A percentile compares a stretch with the other conserved stretches of the same genome.
These are phyloP conservation scores for Chamaenerion angustifolium DNA, from an alignment of 345 rosid species.

Conservation along the genomic window DNA sequence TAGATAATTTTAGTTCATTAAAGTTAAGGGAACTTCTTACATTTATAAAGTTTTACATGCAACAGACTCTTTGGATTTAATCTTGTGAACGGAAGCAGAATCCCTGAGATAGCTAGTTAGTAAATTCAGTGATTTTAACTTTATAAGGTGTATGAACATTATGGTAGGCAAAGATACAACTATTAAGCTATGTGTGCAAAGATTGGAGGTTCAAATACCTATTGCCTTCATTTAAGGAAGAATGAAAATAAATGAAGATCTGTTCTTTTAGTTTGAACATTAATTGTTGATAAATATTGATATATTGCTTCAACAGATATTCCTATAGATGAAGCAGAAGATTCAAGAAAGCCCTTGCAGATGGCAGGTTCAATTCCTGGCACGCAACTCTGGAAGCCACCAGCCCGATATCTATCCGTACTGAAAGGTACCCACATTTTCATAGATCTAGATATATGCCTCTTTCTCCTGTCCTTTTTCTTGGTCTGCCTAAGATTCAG, in stretches of 20 bases:
- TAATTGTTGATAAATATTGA: neutral
- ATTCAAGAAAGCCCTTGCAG: conserved; percentile 36
- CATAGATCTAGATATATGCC: conserved; percentile 18
- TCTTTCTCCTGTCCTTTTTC: neutral
- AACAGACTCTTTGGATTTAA: too few relatives aligned
- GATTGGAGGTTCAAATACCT: neutral
- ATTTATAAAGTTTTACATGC: too few relatives aligned
- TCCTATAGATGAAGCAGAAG: conserved; percentile 18
- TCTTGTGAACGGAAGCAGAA: too few relatives aligned
- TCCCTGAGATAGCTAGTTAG: too few relatives aligned
- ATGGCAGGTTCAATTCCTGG: conserved; percentile 36
- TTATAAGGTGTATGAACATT: too few relatives aligned
- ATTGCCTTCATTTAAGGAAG: neutral
- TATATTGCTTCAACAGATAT: conserved; percentile 18
- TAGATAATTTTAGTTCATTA: too few relatives aligned
- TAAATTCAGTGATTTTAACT: too few relatives aligned
- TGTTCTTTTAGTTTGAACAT: neutral
- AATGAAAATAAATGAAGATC: too few relatives aligned
- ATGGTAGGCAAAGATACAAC: too few relatives aligned
- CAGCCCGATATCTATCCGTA: conserved; percentile 36
- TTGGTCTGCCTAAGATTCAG: neutral
- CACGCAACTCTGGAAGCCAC: conserved; percentile 62
- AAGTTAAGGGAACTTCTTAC: too few relatives aligned
- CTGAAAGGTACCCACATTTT: conserved; percentile 34
- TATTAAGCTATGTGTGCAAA: too few relatives aligned